A percentile compares a stretch with the other conserved stretches of the same genome.
Conservation (phyloP, 2,329 filamentous ascomycete species). For the Mycocentrospora acerina region DNA sequence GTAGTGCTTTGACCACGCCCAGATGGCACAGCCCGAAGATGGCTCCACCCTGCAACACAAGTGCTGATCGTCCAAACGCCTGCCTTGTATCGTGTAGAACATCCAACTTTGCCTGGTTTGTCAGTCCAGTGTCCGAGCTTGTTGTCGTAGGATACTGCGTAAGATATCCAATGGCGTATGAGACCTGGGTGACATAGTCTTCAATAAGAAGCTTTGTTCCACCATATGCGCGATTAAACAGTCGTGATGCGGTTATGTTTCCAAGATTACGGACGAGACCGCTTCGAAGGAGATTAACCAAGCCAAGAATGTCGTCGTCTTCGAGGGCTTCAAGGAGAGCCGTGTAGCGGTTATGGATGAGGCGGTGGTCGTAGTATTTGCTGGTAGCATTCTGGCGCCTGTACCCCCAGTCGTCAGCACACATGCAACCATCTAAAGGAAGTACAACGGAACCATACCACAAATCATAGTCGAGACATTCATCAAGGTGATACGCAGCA, state of each 20-base stretch:
- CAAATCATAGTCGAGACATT: slow-evolving; percentile 74
- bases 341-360: slow-evolving; percentile 76
- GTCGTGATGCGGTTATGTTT: slow-evolving; percentile 77
- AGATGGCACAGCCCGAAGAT: slow-evolving; percentile 91
- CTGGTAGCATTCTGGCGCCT: slow-evolving; percentile 82
- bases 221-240: slow-evolving; percentile 83
- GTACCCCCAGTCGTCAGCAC: slow-evolving; percentile 7
- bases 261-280: slow-evolving; percentile 81
- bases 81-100: slow-evolving; percentile 84
- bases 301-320: slow-evolving; percentile 68
- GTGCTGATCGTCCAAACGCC: slow-evolving; percentile 80
- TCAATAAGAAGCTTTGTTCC: slow-evolving; percentile 91
- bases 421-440: background rate
- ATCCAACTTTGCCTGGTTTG: slow-evolving; percentile 78
- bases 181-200: slow-evolving; percentile 83
- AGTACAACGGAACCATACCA: slow-evolving; percentile 56
- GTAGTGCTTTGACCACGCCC: slow-evolving; percentile 85
- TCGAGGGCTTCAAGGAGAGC: slow-evolving; percentile 70
- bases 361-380: slow-evolving; percentile 80
- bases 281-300: slow-evolving; percentile 79
- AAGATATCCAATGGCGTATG: slow-evolving; percentile 78
- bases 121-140: slow-evolving; percentile 55
- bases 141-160: slow-evolving; percentile 62
- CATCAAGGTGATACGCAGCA: slow-evolving; percentile 80
- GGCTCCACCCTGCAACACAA: slow-evolving; percentile 85